phyloP scores from a whole-genome alignment of 2,329 filamentous ascomycete genomes.

The Trichoderma sp. region DNA sequence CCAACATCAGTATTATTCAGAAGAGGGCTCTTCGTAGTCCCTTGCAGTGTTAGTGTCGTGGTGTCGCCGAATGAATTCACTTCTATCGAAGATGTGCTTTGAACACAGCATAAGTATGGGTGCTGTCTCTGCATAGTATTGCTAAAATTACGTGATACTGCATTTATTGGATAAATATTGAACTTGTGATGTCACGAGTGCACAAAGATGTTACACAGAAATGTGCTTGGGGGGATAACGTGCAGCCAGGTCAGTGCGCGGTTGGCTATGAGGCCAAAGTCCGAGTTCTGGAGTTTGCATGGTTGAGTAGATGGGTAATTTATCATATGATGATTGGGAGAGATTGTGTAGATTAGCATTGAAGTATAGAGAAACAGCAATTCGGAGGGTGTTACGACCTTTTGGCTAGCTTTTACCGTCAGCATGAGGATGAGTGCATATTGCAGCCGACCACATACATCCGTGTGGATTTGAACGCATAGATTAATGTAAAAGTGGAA shows the following conservation, averaged over 20 bases:
- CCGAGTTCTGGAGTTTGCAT: not conserved
- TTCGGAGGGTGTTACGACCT: not conserved
- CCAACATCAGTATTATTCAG: not conserved
- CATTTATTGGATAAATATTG: not conserved
- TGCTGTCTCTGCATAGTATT: not conserved
- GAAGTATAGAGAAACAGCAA: not conserved
- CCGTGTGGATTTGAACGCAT: not conserved
- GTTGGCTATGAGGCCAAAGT: not conserved
- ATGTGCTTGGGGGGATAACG: not conserved
- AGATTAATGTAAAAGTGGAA: not conserved
- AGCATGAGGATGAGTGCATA: not conserved
- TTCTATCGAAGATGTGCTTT: not conserved
- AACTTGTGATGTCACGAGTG: not conserved
- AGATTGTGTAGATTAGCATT: not conserved
- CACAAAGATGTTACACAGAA: not conserved
- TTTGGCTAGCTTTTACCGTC: not conserved
- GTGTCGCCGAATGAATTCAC: not conserved
- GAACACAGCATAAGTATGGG: not conserved
- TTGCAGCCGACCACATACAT: not conserved
- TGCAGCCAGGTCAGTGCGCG: not conserved
- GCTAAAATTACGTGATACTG: not conserved
- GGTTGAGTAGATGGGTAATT: not conserved
- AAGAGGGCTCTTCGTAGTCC: not conserved
- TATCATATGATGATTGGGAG: not conserved
- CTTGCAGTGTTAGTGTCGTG: not conserved